Percentiles rank a stretch among this genome's conserved stretches.
phyloP scores from a whole-genome alignment of 176 grass and related monocot genomes.

The Stipa capillata region DNA sequence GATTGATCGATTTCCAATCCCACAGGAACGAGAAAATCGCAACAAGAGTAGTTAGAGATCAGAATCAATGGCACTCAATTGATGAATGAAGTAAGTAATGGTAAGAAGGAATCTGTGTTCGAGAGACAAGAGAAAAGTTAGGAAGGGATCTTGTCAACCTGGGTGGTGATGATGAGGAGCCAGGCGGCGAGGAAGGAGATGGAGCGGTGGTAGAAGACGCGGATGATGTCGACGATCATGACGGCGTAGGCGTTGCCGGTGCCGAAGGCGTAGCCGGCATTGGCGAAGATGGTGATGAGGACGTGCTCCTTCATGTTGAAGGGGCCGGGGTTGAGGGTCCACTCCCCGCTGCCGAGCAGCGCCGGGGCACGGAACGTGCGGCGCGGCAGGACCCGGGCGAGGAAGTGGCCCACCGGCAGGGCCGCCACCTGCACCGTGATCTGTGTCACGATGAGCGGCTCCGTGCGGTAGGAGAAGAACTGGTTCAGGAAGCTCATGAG shows the following conservation, averaged over 20 bases:
- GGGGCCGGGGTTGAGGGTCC: constrained; percentile 62
- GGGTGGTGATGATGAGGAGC: constrained; percentile 82
- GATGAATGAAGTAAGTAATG: too few relatives aligned
- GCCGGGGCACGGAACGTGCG: constrained; percentile 1
- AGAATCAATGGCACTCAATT: too few relatives aligned
- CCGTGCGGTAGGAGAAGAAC: constrained; percentile 81
- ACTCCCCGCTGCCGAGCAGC: constrained; percentile 34
- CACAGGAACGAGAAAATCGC: too few relatives aligned
- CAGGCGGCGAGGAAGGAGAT: constrained; percentile 71
- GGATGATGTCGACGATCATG: constrained; percentile 60
- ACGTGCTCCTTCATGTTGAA: constrained; percentile 98
- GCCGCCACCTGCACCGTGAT: constrained; percentile 88
- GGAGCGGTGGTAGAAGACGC: constrained; percentile 72
- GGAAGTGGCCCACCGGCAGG: constrained; percentile 75
- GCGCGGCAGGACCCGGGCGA: constrained; percentile 48
- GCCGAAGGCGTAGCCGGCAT: constrained; percentile 81
- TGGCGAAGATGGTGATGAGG: constrained; percentile 92
- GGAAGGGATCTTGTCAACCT: too few relatives aligned
- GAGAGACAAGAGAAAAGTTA: too few relatives aligned
- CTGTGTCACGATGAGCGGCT: constrained; percentile 83
- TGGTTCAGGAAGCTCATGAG: constrained; percentile 88
- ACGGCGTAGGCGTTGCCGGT: constrained; percentile 79
- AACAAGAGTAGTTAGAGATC: too few relatives aligned
- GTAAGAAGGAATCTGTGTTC: too few relatives aligned
- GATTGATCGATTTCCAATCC: too few relatives aligned